Base-by-base conservation (phyloP, 129 eudicot genomes). In the Solidago caesia region DNA sequence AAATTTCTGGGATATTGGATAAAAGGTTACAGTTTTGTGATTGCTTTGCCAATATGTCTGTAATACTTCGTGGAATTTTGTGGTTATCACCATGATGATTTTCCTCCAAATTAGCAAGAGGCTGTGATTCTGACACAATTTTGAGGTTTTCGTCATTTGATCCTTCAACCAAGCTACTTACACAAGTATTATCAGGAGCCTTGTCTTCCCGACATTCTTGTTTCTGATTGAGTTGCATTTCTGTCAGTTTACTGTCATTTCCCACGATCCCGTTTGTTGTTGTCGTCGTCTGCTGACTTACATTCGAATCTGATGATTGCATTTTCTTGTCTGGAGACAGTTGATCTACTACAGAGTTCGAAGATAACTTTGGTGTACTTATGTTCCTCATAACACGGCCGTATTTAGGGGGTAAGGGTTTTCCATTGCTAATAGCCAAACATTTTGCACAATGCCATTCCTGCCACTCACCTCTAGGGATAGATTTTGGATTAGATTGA, bases 361-460 rank as follows among this genome's bases (percentile, higher is more conserved):
- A 89, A 71, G 93, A 74, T 42, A 75, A 68, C 74, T 88, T 95
- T 21, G 80, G 73, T 27, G 84, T 74, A 62, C 66, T 82, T 62
- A 80, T 71, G 75, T 89, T 95, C 81, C 97, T 87, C 84, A 90
- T 88, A 43, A 94, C 97, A 74, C 97, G 96, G 0, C 99, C 99
- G 82, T 95, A 95, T 78, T 91, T 95, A 63, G 99, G 99, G 47
- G 99, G 97, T 56, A 91, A 79, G 3, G 97, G 94, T 73, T 95
- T 95, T 13, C 97, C 99, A 56, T 81, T 81, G 83, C 82, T 91
- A 44, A 85, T 70, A 46, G 91, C 53, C 86, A 95, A 84, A 82
- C 99, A 95, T 80, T 85, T 91, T 74, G 77, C 83, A 80, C 99
- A 95, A 73, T 91, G 97, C 99, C 99, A 95, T 53, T 95, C 99